Percentiles rank a stretch among this genome's conserved stretches.
Conservation (phyloP, 306 rosid genomes). For the Pterocarpus santalinus region DNA sequence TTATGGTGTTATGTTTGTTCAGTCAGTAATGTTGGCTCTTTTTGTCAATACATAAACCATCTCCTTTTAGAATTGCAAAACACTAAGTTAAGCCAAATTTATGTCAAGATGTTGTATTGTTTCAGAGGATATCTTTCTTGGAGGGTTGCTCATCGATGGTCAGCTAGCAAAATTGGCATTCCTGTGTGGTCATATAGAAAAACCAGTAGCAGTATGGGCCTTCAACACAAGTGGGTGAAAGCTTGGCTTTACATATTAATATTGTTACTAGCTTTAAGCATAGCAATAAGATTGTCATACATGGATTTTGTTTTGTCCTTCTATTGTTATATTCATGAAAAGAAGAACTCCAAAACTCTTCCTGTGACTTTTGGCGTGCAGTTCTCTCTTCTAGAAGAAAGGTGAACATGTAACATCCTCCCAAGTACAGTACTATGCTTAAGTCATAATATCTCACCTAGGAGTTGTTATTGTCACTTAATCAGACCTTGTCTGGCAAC, state of each 20-base stretch:
- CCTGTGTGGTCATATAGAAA: slow-evolving; percentile 65
- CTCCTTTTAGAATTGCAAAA: slow-evolving; percentile 3
- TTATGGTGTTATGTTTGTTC: slow-evolving; percentile 17
- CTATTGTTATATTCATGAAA: slow-evolving; percentile 87
- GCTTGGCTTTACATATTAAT: slow-evolving; percentile 16
- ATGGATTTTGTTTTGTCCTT: slow-evolving; percentile 42
- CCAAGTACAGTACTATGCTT: too few species aligned
- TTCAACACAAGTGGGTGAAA: slow-evolving; percentile 76
- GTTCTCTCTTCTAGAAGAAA: slow-evolving; percentile 64
- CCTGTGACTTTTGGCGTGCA: slow-evolving; percentile 75
- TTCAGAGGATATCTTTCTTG: slow-evolving; percentile 73
- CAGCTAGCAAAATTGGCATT: slow-evolving; percentile 76
- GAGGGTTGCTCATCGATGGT: slow-evolving; percentile 73
- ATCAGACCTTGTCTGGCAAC: too few species aligned
- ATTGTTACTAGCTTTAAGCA: not conserved
- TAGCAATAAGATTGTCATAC: slow-evolving; percentile 2
- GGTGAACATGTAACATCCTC: slow-evolving; percentile 75
- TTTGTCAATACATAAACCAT: not conserved
- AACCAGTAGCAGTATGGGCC: slow-evolving; percentile 75
- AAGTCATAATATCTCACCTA: too few species aligned
- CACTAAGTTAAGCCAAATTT: not conserved
- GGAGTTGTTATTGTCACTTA: too few species aligned
- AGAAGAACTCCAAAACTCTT: slow-evolving; percentile 70
- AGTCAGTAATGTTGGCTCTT: slow-evolving; percentile 24
- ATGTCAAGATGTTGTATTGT: slow-evolving; percentile 33